A percentile compares a stretch with the other conserved stretches of the same genome.
These are phyloP conservation scores for Salix caprea DNA, from an alignment of 345 rosid species.

Conservation along the genomic window DNA sequence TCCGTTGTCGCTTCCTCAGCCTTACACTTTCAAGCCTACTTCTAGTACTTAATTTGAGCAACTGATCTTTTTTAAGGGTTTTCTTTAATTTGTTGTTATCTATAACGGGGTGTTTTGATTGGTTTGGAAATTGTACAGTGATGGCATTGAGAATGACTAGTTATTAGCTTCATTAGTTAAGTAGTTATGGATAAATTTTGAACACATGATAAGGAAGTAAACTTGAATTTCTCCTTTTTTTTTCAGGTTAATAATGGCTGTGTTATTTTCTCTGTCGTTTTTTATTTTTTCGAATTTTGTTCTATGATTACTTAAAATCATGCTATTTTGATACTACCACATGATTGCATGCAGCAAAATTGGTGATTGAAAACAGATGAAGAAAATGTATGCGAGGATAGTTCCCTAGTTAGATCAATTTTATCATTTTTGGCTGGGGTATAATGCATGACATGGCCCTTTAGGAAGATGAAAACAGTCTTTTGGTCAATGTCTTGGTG, in stretches of 20 bases:
- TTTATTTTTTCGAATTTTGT: background rate
- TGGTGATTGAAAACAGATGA: background rate
- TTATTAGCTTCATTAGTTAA: background rate
- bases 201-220: background rate
- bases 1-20: slow-evolving; percentile 75
- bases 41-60: slow-evolving; percentile 20
- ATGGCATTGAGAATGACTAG: background rate
- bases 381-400: background rate
- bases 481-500: background rate
- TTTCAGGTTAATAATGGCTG: background rate
- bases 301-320: background rate
- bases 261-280: background rate
- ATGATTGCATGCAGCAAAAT: background rate
- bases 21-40: slow-evolving; percentile 66
- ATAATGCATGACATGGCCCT: background rate
- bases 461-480: background rate
- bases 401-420: background rate
- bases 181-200: background rate
- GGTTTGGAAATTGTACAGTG: background rate
- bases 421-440: background rate
- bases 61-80: background rate
- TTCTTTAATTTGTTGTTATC: background rate
- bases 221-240: background rate
- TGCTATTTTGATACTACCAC: background rate
- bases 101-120: background rate